These are phyloP conservation scores for Magnaporthiopsis rhizophila DNA, from an alignment of 2,329 filamentous ascomycete species.

Conservation along the genomic window DNA sequence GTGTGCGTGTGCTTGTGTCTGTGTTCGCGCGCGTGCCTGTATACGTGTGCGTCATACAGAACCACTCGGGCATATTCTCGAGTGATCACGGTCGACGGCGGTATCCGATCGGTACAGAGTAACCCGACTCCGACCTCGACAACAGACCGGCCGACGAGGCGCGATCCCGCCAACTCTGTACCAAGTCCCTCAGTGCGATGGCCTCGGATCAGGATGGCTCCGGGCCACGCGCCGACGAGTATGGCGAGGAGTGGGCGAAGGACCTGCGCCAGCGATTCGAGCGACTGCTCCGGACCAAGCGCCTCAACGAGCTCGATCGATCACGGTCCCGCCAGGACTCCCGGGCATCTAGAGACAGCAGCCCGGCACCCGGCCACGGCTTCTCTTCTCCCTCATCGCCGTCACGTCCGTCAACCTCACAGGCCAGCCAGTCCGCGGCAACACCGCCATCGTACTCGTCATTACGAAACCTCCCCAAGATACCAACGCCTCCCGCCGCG, in stretches of 20 bases:
- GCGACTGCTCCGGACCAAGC: slow-evolving; percentile 74
- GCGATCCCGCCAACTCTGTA: not conserved
- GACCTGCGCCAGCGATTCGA: slow-evolving; percentile 81
- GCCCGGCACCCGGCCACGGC: slow-evolving; percentile 41
- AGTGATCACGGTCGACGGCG: slow-evolving; percentile 1
- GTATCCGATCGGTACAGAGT: not conserved
- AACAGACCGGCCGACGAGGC: not conserved
- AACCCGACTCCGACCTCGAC: not conserved
- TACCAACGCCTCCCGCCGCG: slow-evolving; percentile 63
- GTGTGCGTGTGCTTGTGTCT: not conserved
- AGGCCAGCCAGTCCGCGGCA: slow-evolving; percentile 14
- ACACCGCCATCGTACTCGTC: slow-evolving; percentile 41
- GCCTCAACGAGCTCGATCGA: slow-evolving; percentile 74
- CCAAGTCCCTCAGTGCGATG: slow-evolving; percentile 15
- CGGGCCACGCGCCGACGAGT: slow-evolving; percentile 27
- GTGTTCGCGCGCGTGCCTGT: not conserved
- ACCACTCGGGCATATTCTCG: not conserved
- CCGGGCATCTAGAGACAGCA: slow-evolving; percentile 39
- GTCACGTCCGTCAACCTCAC: slow-evolving; percentile 10
- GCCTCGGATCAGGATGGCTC: slow-evolving; percentile 17
- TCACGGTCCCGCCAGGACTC: slow-evolving; percentile 53
- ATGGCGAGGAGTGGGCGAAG: slow-evolving; percentile 68
- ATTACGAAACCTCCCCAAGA: slow-evolving; percentile 41
- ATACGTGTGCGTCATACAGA: not conserved
- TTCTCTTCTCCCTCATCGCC: slow-evolving; percentile 27